Evolutionary conservation across 2,329 filamentous ascomycete species (phyloP), one percentile per base, ranked within the genome.

Genomic region (Ramularia endophylla): DNA sequence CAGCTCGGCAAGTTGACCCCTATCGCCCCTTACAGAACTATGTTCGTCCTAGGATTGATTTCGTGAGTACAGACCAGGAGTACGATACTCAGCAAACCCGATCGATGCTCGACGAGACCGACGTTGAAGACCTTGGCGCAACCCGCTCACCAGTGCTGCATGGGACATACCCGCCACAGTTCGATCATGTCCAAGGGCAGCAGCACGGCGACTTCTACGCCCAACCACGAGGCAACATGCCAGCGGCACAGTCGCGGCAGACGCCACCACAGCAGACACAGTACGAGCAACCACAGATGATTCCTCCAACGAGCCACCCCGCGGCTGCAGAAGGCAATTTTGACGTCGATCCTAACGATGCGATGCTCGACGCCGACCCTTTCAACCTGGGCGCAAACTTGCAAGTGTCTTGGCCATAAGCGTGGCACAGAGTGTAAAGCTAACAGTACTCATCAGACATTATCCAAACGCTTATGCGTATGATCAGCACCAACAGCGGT

Each of bases 381-480:
- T 97, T 95, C 57, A 89, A 89, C 9, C 72, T 95, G 38, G 90
- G 85, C 44, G 89, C 89, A 27, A 94, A 87, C 67, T 95, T 95
- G 90, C 86, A 90, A 52, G 87, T 87, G 37, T 60, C 65, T 69
- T 46, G 60, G 65, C 19, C 46, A 38, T 9, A 41, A 40, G 20
- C 46, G 43, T 19, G 47, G 47, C 17, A 41, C 32, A 44, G 22
- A 13, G 18, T 25, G 17, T 28, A n/a, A 38, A n/a, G 27, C 15
- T 27, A 25, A 27, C 20, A n/a, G 3, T 15, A 27, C 16, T 4
- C 18, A 37, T 19, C 30, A 34, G 32, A 8, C 51, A 54, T 28
- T 52, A 50, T 25, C 51, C 51, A 4, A 44, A 46, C 3, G 42
- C 32, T 7, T 51, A 51, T 35, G 44, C 47, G 2, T 53, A 43